Percentiles rank a stretch among this genome's conserved stretches.
Conservation (phyloP, 140 eudicot genomes). For the Stevia rebaudiana region DNA sequence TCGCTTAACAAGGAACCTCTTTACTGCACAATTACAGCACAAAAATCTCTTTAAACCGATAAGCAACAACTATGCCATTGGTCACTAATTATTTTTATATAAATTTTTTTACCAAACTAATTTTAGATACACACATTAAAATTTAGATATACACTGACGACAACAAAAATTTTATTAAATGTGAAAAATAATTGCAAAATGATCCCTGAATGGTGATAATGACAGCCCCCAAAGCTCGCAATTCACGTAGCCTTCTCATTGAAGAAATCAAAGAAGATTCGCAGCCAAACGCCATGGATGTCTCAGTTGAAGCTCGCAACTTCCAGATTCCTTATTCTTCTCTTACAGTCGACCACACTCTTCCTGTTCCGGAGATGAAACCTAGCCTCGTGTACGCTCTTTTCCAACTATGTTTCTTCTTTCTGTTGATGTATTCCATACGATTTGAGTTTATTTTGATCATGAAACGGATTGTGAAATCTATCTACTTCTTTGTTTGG, state of each 20-base stretch:
- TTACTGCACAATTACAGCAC: too few species aligned
- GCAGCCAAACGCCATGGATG: slow-evolving; percentile 49
- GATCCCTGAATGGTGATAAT: neutral
- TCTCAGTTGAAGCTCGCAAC: slow-evolving; percentile 43
- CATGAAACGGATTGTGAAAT: neutral
- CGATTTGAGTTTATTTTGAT: slow-evolving; percentile 13
- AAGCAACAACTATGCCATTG: too few species aligned
- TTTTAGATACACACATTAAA: too few species aligned
- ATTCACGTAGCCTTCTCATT: neutral
- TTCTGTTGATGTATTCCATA: neutral
- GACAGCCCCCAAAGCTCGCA: slow-evolving; percentile 11
- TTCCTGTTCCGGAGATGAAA: slow-evolving; percentile 57
- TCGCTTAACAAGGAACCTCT: too few species aligned
- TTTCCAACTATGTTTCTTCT: neutral
- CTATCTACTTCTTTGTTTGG: neutral
- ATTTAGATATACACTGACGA: too few species aligned
- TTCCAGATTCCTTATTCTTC: slow-evolving; percentile 54
- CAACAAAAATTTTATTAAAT: too few species aligned
- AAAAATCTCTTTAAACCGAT: too few species aligned
- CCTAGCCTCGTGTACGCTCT: slow-evolving; percentile 59
- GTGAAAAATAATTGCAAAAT: neutral
- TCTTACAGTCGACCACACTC: slow-evolving; percentile 68
- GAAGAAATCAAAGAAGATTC: slow-evolving; percentile 11
- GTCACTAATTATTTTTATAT: too few species aligned
- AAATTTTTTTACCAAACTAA: too few species aligned